phyloP scores from a whole-genome alignment of 129 eudicot species.

The Lonicera japonica region DNA sequence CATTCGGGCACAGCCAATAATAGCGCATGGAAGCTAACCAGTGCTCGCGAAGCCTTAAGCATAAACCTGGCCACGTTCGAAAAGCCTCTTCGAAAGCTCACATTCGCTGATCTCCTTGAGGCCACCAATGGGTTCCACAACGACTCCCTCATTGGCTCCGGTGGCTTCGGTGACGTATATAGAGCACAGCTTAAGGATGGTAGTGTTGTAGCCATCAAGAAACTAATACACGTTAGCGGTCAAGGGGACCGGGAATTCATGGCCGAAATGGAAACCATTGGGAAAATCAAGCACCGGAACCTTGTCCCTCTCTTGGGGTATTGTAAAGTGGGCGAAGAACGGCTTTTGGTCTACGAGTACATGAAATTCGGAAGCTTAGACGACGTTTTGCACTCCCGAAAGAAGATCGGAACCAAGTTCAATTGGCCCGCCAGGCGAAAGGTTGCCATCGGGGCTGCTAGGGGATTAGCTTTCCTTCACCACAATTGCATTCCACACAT shows the following conservation, averaged over 20 bases:
- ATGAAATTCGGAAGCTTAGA: constrained; percentile 93
- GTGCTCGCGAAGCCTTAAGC: constrained; percentile 83
- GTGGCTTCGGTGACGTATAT: constrained; percentile 97
- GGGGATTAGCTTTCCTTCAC: constrained; percentile 88
- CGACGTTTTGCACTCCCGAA: constrained; percentile 70
- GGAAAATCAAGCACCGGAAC: constrained; percentile 87
- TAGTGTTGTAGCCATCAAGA: constrained; percentile 82
- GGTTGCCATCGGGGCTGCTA: constrained; percentile 88
- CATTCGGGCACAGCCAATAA: constrained; percentile 50
- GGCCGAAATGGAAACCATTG: constrained; percentile 98
- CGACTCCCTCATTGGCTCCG: constrained; percentile 67
- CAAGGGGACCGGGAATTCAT: constrained; percentile 96
- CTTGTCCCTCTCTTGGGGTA: constrained; percentile 88
- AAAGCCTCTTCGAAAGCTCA: constrained; percentile 80
- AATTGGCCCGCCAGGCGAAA: constrained; percentile 77
- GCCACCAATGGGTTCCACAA: constrained; percentile 93
- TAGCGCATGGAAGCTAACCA: constrained; percentile 67
- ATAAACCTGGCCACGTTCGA: constrained; percentile 80
- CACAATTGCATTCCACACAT: constrained; percentile 91
- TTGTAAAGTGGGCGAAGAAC: constrained; percentile 92
- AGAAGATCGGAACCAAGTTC: constrained; percentile 53
- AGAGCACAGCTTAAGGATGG: constrained; percentile 84
- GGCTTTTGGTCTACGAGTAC: constrained; percentile 85
- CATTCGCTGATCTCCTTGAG: constrained; percentile 64
- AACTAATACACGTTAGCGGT: constrained; percentile 86